Evolutionary conservation across 805 yeast species (phyloP).

Genomic region (Yarrowia keelungensis): DNA sequence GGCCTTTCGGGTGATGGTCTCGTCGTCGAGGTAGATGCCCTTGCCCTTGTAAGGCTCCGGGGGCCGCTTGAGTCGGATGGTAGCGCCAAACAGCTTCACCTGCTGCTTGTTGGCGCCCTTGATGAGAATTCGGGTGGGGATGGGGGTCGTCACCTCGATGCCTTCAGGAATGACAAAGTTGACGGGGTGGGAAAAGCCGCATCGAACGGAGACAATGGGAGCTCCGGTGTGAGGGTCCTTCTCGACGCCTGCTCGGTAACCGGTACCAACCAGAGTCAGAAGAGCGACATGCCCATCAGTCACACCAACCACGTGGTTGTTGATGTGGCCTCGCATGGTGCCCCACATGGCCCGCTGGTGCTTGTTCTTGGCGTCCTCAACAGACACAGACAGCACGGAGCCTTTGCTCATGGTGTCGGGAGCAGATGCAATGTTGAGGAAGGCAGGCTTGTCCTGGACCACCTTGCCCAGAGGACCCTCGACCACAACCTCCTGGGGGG

Average conservation of each 20-base stretch:
- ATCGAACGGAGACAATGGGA: slow-evolving; percentile 72
- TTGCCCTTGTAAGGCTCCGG: slow-evolving; percentile 99
- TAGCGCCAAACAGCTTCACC: slow-evolving; percentile 87
- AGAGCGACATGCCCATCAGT: slow-evolving; percentile 92
- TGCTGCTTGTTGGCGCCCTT: slow-evolving; percentile 90
- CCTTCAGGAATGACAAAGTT: slow-evolving; percentile 79
- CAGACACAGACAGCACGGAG: slow-evolving; percentile 53
- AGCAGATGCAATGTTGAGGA: slow-evolving; percentile 18
- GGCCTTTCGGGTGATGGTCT: slow-evolving; percentile 87
- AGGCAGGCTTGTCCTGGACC: slow-evolving; percentile 20
- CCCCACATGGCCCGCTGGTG: slow-evolving; percentile 95
- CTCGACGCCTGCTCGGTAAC: slow-evolving; percentile 87
- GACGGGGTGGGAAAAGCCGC: slow-evolving; percentile 86
- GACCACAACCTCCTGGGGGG: slow-evolving; percentile 17
- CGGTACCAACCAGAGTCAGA: slow-evolving; percentile 92
- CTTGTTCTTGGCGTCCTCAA: slow-evolving; percentile 62
- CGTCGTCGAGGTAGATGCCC: slow-evolving; percentile 91
- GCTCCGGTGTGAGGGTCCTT: slow-evolving; percentile 55
- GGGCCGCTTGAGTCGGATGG: slow-evolving; percentile 82
- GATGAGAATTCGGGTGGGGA: slow-evolving; percentile 82
- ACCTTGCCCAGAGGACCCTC: slow-evolving; percentile 37
- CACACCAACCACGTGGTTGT: slow-evolving; percentile 84
- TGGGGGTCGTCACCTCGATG: slow-evolving; percentile 74
- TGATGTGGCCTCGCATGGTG: slow-evolving; percentile 78
- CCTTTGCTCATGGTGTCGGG: slow-evolving; percentile 19